Percentiles rank a stretch among this genome's conserved stretches.
These are phyloP conservation scores for Ramalina intermedia DNA, from an alignment of 495 filamentous ascomycete genomes.

Conservation along the genomic window DNA sequence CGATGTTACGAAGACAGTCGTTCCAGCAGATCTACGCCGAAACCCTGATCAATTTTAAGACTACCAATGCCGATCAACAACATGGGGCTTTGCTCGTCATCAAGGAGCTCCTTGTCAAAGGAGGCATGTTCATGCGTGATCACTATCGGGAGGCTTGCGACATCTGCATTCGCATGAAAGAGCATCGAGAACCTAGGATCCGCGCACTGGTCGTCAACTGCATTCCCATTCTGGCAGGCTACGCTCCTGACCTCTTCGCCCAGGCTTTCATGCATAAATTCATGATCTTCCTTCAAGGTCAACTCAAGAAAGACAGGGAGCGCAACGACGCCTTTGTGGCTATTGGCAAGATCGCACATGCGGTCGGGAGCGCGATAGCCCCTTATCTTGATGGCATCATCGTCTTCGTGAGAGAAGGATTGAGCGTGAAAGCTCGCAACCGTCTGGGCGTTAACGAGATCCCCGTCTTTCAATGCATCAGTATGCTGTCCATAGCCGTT, in stretches of 20 bases:
- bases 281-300: constrained; percentile 88
- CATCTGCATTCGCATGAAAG: constrained; percentile 75
- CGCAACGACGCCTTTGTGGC: constrained; percentile 85
- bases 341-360: constrained; percentile 91
- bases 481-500: constrained; percentile 85
- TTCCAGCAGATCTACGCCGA: constrained; percentile 79
- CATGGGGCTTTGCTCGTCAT: constrained; percentile 86
- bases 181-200: constrained; percentile 77
- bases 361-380: constrained; percentile 82
- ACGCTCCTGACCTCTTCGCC: constrained; percentile 76
- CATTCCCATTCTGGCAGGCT: constrained; percentile 85
- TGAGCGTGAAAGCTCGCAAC: constrained; percentile 69
- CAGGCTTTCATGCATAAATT: constrained; percentile 76
- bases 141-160: constrained; percentile 81
- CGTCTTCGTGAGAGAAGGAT: constrained; percentile 77
- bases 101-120: constrained; percentile 79
- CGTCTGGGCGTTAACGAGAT: constrained; percentile 54
- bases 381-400: constrained; percentile 90
- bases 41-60: constrained; percentile 60
- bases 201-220: constrained; percentile 74
- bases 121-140: constrained; percentile 97
- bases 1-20: constrained; percentile 67
- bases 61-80: constrained; percentile 64
- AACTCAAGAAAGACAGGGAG: constrained; percentile 92
- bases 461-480: constrained; percentile 97